Base-by-base conservation (phyloP, 345 rosid species). In the Schrenkiella parvula region DNA sequence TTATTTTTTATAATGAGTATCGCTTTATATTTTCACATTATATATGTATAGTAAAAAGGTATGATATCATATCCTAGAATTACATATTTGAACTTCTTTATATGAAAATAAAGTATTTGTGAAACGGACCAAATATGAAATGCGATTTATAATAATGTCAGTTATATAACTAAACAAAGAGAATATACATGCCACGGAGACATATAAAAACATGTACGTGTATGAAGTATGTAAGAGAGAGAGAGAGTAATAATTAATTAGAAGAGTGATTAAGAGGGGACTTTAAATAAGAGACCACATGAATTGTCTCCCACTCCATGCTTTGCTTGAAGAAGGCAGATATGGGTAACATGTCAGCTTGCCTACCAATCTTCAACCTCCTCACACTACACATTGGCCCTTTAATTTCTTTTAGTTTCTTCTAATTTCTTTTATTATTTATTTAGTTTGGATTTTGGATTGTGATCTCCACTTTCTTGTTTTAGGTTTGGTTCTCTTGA, bases 231-330 rank as follows among this genome's bases (percentile, higher is more conserved):
- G n/a, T 28, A 28, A 34, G 7, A 46, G 6, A 46, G 0, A 15
- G 6, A 13, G 3, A 10, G 5, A 9, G 3, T 15, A 43, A 56
- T 31, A 15, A 11, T 48, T 79, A 44, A 79, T 50, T 81, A 83
- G 79, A 56, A 56, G 70, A 80, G 66, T 63, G 75, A 64, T 71
- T 74, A 77, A 63, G 26, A 55, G 58, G 68, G 56, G 34, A 66
- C 58, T 78, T 66, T 68, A 54, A 43, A 71, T 75, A 80, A 83
- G 75, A 80, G 80, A 88, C 79, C 91, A 86, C 89, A 84, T 85
- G 96, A 87, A 82, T 85, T 86, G 93, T 87, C 86, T 82, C 86
- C 89, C 88, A 88, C 91, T 73, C 87, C 91, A 72, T 83, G 81
- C 84, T 79, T 80, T 71, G 83, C 70, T 89, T 86, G 68, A 83